These are phyloP conservation scores for Kodamaea jinghongensis DNA, from an alignment of 805 yeast genomes.

Conservation along the genomic window DNA sequence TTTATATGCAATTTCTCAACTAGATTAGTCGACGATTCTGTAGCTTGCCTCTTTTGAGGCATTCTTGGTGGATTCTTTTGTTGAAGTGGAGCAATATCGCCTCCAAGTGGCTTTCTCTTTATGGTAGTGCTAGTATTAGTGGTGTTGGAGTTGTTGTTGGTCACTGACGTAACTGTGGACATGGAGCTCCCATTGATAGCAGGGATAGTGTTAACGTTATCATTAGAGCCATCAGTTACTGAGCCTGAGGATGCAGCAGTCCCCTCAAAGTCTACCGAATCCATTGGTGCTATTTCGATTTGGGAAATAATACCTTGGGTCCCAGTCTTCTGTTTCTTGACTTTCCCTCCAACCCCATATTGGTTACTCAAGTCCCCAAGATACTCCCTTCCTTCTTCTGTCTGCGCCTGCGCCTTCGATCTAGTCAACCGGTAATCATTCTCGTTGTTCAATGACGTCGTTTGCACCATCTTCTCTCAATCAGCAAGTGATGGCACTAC, in stretches of 20 bases:
- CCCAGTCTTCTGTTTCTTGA: conserved; percentile 1
- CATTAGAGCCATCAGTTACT: too few species aligned
- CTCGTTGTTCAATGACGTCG: conserved; percentile 28
- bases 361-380: conserved; percentile 41
- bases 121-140: conserved; percentile 3
- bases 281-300: neutral
- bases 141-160: neutral
- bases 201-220: neutral
- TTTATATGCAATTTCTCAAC: conserved; percentile 31
- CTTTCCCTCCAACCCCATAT: conserved; percentile 18
- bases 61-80: conserved; percentile 22
- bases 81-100: conserved; percentile 31
- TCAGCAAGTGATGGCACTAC: neutral
- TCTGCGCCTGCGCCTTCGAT: conserved; percentile 19
- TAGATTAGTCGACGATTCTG: conserved; percentile 50
- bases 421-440: conserved; percentile 38
- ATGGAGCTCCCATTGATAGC: conserved; percentile 1
- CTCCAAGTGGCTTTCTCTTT: conserved; percentile 34
- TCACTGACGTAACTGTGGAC: too few species aligned
- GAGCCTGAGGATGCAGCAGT: too few species aligned
- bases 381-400: conserved; percentile 21
- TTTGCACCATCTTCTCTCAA: conserved; percentile 14
- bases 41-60: conserved; percentile 54
- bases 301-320: neutral
- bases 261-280: neutral